Percentiles rank a stretch among this genome's conserved stretches.
phyloP scores from a whole-genome alignment of 2,329 filamentous ascomycete genomes.

The Scleromitrula shiraiana region DNA sequence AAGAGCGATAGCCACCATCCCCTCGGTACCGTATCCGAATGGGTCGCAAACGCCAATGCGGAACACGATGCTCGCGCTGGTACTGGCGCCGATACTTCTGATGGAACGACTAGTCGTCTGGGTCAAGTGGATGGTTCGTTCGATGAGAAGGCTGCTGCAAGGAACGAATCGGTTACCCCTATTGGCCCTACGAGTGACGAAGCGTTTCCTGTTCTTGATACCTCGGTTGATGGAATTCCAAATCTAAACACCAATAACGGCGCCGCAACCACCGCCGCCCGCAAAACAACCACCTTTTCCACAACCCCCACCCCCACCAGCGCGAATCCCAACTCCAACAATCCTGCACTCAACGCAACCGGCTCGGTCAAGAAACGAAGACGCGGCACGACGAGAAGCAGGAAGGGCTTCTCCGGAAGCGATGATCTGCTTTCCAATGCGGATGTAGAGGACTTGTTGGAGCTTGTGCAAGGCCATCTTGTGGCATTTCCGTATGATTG shows the following conservation, averaged over 20 bases:
- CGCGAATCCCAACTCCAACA: slow-evolving; percentile 11
- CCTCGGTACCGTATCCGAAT: slow-evolving; percentile 23
- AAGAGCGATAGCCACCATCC: slow-evolving; percentile 16
- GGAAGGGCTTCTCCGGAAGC: slow-evolving; percentile 51
- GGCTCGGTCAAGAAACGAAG: slow-evolving; percentile 53
- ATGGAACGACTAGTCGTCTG: slow-evolving; percentile 11
- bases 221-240: slow-evolving; percentile 18
- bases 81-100: slow-evolving; percentile 13
- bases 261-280: slow-evolving; percentile 34
- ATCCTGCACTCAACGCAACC: slow-evolving; percentile 11
- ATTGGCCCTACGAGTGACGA: slow-evolving; percentile 36
- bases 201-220: slow-evolving; percentile 41
- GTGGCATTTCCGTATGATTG: slow-evolving; percentile 96
- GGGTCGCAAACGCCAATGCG: slow-evolving; percentile 20
- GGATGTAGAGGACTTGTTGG: slow-evolving; percentile 75
- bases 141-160: slow-evolving; percentile 20
- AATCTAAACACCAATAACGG: no score
- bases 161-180: slow-evolving; percentile 35
- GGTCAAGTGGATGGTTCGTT: slow-evolving; percentile 19
- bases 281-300: slow-evolving; percentile 51
- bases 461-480: slow-evolving; percentile 76
- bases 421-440: slow-evolving; percentile 70
- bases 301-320: slow-evolving; percentile 22
- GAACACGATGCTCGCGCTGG: slow-evolving; percentile 16
- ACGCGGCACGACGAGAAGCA: slow-evolving; percentile 58